Conservation (phyloP, 2,329 filamentous ascomycete genomes). For the Colletotrichum salicis region DNA sequence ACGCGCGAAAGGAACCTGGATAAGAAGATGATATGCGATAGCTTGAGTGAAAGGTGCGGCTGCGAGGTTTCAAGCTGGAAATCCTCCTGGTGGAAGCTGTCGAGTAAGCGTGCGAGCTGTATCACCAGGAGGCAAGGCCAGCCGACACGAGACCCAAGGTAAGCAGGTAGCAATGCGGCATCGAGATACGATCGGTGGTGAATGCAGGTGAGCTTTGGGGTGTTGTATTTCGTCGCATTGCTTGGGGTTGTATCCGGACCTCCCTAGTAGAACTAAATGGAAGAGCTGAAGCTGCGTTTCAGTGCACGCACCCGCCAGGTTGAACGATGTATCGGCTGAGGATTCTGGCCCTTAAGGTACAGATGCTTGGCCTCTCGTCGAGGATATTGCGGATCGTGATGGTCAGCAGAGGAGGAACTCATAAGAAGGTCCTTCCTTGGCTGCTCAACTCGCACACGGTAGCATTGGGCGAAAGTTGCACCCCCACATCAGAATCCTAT, state of each 20-base stretch:
- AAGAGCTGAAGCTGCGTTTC: neutral
- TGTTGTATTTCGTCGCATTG: neutral
- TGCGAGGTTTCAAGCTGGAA: neutral
- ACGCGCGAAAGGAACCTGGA: slow-evolving; percentile 18
- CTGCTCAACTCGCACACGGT: neutral
- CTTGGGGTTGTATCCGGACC: neutral
- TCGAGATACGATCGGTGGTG: neutral
- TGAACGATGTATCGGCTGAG: neutral
- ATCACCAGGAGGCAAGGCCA: neutral
- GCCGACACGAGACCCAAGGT: neutral
- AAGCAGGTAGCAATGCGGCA: neutral
- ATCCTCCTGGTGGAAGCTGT: neutral
- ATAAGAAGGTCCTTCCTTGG: neutral
- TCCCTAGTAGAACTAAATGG: neutral
- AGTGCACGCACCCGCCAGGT: neutral
- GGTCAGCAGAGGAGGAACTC: neutral
- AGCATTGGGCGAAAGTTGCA: neutral
- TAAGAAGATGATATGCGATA: slow-evolving; percentile 31
- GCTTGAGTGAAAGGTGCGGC: neutral
- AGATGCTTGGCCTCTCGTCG: neutral
- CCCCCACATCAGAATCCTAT: slow-evolving; percentile 10
- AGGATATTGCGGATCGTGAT: too few relatives aligned
- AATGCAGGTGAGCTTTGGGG: neutral
- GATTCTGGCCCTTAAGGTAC: neutral
- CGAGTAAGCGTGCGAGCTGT: neutral